A percentile compares a stretch with the other conserved stretches of the same genome.
Evolutionary conservation across 176 grass and related monocot species (phyloP).

Genomic region (Musa schizocarpa): DNA sequence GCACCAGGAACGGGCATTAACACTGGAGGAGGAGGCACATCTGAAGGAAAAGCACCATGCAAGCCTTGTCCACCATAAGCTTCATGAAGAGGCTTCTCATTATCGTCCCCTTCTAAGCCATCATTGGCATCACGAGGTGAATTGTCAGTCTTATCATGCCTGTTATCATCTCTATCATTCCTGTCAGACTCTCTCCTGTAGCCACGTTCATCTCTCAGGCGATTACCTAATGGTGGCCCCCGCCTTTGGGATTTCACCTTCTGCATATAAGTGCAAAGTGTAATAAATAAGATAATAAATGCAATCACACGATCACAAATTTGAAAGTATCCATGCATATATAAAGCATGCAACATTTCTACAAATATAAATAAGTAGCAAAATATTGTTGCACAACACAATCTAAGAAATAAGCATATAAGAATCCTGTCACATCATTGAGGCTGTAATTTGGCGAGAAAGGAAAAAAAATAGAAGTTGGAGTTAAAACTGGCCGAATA

Average conservation of each 20-base stretch:
- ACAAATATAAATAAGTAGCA: too few relatives aligned
- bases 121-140: constrained; percentile 51
- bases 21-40: constrained; percentile 82
- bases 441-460: too few relatives aligned
- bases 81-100: constrained; percentile 75
- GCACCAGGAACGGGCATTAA: constrained; percentile 98
- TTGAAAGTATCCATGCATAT: neutral
- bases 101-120: constrained; percentile 29
- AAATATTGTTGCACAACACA: too few relatives aligned
- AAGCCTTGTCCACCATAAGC: constrained; percentile 48
- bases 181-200: constrained; percentile 63
- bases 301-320: too few relatives aligned
- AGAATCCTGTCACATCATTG: too few relatives aligned
- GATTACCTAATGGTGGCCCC: constrained; percentile 43
- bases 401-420: too few relatives aligned
- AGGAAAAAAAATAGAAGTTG: too few relatives aligned
- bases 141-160: constrained; percentile 51
- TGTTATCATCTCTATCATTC: constrained; percentile 66
- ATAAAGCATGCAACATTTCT: too few relatives aligned
- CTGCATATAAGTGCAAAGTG: constrained; percentile 17
- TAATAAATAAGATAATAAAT: neutral
- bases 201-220: constrained; percentile 61
- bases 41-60: constrained; percentile 56
- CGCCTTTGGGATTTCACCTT: constrained; percentile 52
- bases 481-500: too few relatives aligned